Conservation (phyloP, 2,329 filamentous ascomycete species). For the Raffaelea arxii region DNA sequence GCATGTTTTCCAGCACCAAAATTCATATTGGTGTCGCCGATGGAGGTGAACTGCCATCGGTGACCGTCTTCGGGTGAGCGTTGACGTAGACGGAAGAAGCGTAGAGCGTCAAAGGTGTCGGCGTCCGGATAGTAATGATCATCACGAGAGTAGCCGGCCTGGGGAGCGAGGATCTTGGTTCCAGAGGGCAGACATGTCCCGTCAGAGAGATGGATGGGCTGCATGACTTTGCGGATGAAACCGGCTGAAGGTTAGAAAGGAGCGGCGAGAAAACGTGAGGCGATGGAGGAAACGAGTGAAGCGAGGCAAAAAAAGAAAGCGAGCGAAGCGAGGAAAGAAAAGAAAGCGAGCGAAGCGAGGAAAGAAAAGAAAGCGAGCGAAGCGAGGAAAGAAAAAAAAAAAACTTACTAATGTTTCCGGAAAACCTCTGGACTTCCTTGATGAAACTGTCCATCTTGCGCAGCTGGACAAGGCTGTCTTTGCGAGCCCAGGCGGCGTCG, state of each 20-base stretch:
- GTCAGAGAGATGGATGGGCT: constrained; percentile 34
- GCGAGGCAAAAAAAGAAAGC: no score
- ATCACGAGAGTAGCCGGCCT: constrained; percentile 31
- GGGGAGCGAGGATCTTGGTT: constrained; percentile 30
- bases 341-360: no score
- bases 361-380: no score
- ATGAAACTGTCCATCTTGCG: constrained; percentile 40
- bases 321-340: no score
- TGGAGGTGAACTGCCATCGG: constrained; percentile 32
- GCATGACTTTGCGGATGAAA: constrained; percentile 35
- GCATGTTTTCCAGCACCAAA: constrained; percentile 38
- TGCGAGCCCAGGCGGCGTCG: constrained; percentile 30
- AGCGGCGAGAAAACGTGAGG: neutral
- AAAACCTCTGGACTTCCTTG: constrained; percentile 30
- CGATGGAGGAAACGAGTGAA: neutral
- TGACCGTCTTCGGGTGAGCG: constrained; percentile 26
- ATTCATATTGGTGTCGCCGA: constrained; percentile 31
- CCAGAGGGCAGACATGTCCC: constrained; percentile 32
- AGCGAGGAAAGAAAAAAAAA: neutral
- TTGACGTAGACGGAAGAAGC: constrained; percentile 36
- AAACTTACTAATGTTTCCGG: constrained; percentile 31
- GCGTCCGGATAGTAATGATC: constrained; percentile 29
- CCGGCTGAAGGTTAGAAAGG: constrained; percentile 19
- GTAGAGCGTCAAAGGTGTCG: constrained; percentile 36
- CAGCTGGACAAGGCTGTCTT: constrained; percentile 32